phyloP scores from a whole-genome alignment of 2,329 filamentous ascomycete species.

The Cadophora gregata region DNA sequence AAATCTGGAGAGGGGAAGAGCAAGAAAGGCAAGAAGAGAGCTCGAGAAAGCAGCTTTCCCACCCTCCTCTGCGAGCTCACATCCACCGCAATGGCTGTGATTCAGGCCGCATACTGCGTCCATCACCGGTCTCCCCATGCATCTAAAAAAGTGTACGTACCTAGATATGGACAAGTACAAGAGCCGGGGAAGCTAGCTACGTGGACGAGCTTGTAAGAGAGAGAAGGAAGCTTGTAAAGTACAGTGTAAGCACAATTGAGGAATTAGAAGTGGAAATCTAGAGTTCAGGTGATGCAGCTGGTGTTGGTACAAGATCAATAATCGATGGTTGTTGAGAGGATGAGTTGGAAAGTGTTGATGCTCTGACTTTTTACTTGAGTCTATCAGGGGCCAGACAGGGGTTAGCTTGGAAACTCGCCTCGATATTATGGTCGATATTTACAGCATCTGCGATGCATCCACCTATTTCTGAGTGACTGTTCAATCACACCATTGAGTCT shows the following conservation, averaged over 20 bases:
- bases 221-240: constrained; percentile 22
- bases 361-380: constrained; percentile 24
- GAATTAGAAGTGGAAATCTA: constrained; percentile 25
- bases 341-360: constrained; percentile 22
- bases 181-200: constrained; percentile 9
- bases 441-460: background rate
- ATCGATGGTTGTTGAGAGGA: constrained; percentile 24
- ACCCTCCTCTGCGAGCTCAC: background rate
- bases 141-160: constrained; percentile 18
- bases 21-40: background rate
- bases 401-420: constrained; percentile 21
- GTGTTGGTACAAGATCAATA: constrained; percentile 32
- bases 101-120: constrained; percentile 23
- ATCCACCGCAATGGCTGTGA: constrained; percentile 7
- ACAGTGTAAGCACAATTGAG: constrained; percentile 31
- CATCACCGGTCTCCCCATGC: background rate
- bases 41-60: background rate
- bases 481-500: background rate
- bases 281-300: constrained; percentile 21
- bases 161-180: constrained; percentile 20
- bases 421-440: constrained; percentile 7
- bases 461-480: background rate
- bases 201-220: constrained; percentile 7
- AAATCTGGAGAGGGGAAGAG: background rate
- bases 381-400: constrained; percentile 25